Base-by-base conservation (phyloP, 2,329 filamentous ascomycete species). In the Botryotinia convoluta region DNA sequence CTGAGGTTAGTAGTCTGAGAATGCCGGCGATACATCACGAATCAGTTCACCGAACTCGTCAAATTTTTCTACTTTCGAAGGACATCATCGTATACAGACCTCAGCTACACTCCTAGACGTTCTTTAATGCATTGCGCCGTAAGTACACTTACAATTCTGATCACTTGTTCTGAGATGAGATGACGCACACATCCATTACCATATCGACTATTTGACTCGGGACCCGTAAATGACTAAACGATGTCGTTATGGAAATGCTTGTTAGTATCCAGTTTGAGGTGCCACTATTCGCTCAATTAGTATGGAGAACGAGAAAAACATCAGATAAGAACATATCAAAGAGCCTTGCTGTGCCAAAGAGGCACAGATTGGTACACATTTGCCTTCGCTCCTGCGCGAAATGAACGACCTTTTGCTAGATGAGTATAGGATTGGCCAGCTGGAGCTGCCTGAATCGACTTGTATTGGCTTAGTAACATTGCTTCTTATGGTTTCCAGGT, bases 281-380 rank as follows among this genome's bases (percentile, higher is more conserved):
- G 14, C 39, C 39, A 26, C 59, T 62, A 54, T 32, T 20, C 32
- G 32, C 39, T 42, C 51, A 69, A 61, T 60, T 20, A 37, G 35
- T 12, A n/a, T 57, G 4, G 14, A 37, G 60, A 44, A 37, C 20
- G 32, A 64, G 51, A 29, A 67, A 39, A 57, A 62, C 59, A 62
- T 62, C 22, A 14, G 72, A 44, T 29, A 45, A 73, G 14, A 51
- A 71, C 20, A 51, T 18, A 42, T 39, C 26, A 22, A 32, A 42
- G 42, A 69, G 65, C 67, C 65, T 70, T 73, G 65, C 72, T 63
- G 59, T 63, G 72, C 65, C 72, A 26, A 29, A 60, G 51, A 26
- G 32, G 44, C 67, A 44, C 54, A 60, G 59, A n/a, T 37, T 35
- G 12, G 20, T 42, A 18, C 18, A 32, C 32, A 22, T 69, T 59